Evolutionary conservation across 2,329 filamentous ascomycete species (phyloP), one percentile per base, ranked within the genome.

Genomic region (Pseudohalonectria lignicola): DNA sequence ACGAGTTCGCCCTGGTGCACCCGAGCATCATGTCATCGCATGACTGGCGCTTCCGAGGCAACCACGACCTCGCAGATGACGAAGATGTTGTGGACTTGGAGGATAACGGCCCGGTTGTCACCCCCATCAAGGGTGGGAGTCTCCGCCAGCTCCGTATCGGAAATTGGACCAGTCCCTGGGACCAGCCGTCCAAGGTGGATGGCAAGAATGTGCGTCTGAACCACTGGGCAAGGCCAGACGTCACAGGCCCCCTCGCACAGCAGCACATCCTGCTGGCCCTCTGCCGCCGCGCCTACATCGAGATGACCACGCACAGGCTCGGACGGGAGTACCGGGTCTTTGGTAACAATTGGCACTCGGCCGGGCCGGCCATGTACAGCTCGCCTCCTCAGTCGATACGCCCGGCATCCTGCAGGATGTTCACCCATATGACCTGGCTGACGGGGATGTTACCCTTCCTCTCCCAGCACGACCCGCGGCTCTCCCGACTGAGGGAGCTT

Each of bases 201-300:
- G 18, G 8, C 7, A 11, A 9, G 7, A 33, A n/a, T 19, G 11
- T 23, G 5, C 33, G 7, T 9, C 4, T 13, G 13, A 5, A 18
- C 10, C 15, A 8, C 12, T 28, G 34, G 21, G 15, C 23, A 8
- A 20, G 34, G n/a, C 34, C 34, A 13, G 34, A 35, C n/a, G 15
- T 23, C n/a, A n/a, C 12, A 35, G 13, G 20, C 20, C 20, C 12
- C 15, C 13, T 17, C 34, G 34, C 12, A 20, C 3, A 12, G 10
- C 29, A 32, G 29, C 12, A 12, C 17, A 12, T 15, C 8, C 9
- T 41, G 2, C 36, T 43, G 3, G 28, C 12, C 5, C 35, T 39
- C 5, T 41, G 41, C 21, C 36, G 39, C 5, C 39, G 36, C 17
- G 17, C 37, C 15, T 41, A 43, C 21, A 21, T 37, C 11, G 36